A percentile compares a stretch with the other conserved stretches of the same genome.
These are phyloP conservation scores for Meira nashicola DNA, from an alignment of 1,284 basidiomycete species.

Conservation along the genomic window DNA sequence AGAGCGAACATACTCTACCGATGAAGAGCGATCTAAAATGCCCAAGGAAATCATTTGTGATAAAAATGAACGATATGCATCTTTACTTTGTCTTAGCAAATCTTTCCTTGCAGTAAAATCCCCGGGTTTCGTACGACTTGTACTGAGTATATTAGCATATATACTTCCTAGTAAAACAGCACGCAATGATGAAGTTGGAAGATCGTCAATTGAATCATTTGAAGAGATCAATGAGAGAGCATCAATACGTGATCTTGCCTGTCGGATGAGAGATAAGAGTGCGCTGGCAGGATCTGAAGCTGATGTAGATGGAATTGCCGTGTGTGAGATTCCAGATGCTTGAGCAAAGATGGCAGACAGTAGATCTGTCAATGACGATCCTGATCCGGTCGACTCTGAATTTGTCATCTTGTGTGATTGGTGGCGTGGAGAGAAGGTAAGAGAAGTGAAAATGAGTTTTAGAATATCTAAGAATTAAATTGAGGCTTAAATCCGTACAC, in stretches of 20 bases:
- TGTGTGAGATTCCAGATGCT: not conserved
- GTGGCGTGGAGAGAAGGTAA: not conserved
- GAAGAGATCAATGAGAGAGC: slow-evolving; percentile 11
- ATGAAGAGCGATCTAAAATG: not conserved
- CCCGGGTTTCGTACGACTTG: slow-evolving; percentile 8
- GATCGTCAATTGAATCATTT: slow-evolving; percentile 16
- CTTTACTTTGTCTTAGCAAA: slow-evolving; percentile 4
- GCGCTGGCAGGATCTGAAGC: not conserved
- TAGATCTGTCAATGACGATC: slow-evolving; percentile 9
- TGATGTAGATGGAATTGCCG: not conserved
- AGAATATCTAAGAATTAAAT: too few relatives aligned
- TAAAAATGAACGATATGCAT: not conserved
- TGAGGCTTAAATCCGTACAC: too few relatives aligned
- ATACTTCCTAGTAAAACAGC: slow-evolving; percentile 10
- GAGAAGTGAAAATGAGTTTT: not conserved
- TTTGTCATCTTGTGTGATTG: not conserved
- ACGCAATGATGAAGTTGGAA: slow-evolving; percentile 12
- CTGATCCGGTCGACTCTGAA: not conserved
- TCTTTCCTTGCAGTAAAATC: slow-evolving; percentile 6
- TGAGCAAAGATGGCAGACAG: slow-evolving; percentile 6
- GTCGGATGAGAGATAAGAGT: slow-evolving; percentile 8
- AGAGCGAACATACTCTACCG: not conserved
- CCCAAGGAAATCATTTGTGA: not conserved
- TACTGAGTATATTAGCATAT: slow-evolving; percentile 9
- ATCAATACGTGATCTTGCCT: not conserved